These are phyloP conservation scores for Auricularia sp. DNA, from an alignment of 768 basidiomycete species.

Conservation along the genomic window DNA sequence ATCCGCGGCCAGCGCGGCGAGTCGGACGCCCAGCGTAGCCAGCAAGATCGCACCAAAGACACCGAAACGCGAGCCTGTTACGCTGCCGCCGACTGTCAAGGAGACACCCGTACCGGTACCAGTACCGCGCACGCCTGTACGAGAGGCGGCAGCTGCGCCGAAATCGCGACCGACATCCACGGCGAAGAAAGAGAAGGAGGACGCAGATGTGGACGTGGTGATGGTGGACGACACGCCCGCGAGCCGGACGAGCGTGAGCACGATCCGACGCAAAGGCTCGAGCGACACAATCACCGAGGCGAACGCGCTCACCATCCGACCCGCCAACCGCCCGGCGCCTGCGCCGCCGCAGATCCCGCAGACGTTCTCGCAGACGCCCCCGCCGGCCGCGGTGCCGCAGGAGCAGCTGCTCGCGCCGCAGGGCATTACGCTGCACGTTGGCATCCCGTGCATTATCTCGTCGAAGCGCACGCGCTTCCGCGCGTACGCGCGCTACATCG, in stretches of 20 bases:
- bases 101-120: background rate
- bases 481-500: conserved; percentile 81
- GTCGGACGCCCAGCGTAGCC: conserved; percentile 3
- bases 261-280: conserved; percentile 25
- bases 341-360: background rate
- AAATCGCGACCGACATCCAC: background rate
- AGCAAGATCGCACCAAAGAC: background rate
- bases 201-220: background rate
- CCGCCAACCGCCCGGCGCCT: background rate
- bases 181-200: background rate
- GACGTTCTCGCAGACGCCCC: conserved; percentile 1
- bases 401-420: conserved; percentile 5
- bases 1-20: conserved; percentile 1
- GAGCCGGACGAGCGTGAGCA: conserved; percentile 13
- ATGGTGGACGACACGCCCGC: background rate
- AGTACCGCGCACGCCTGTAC: background rate
- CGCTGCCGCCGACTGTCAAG: conserved; percentile 4
- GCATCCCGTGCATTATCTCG: conserved; percentile 84
- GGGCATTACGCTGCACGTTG: conserved; percentile 72
- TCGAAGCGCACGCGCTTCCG: conserved; percentile 76
- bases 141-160: background rate
- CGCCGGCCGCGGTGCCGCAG: conserved; percentile 5
- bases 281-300: conserved; percentile 25
- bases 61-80: background rate
- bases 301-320: background rate